Conservation (phyloP, 2,329 filamentous ascomycete species). For the Alternaria atra region DNA sequence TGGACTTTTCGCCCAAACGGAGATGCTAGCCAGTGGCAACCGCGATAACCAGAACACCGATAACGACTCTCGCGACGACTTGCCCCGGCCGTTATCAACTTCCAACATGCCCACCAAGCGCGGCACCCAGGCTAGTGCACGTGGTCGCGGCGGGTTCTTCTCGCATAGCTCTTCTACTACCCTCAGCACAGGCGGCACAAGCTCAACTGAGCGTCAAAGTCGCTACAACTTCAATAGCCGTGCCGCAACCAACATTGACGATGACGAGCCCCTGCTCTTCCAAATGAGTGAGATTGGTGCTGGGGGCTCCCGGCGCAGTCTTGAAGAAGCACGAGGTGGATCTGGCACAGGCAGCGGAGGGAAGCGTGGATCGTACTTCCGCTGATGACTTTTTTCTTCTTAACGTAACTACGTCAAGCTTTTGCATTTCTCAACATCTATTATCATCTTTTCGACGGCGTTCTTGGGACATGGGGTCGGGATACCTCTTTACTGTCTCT, state of each 20-base stretch:
- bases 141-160: conserved; percentile 43
- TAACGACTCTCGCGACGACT: conserved; percentile 39
- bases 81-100: conserved; percentile 37
- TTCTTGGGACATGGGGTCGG: not conserved
- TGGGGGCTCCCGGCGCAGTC: conserved; percentile 46
- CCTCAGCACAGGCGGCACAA: conserved; percentile 44
- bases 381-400: not conserved
- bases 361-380: conserved; percentile 37
- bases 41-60: conserved; percentile 32
- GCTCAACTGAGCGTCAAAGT: conserved; percentile 46
- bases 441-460: not conserved
- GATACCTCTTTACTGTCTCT: not conserved
- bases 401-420: not conserved
- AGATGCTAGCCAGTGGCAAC: conserved; percentile 39
- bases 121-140: conserved; percentile 31
- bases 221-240: conserved; percentile 58
- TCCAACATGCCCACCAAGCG: conserved; percentile 44
- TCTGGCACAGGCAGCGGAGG: conserved; percentile 37
- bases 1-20: conserved; percentile 62
- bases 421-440: conserved; percentile 7
- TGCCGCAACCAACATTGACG: conserved; percentile 55
- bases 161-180: conserved; percentile 44
- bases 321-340: conserved; percentile 49
- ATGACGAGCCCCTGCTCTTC: conserved; percentile 76
- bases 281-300: conserved; percentile 75